phyloP scores from a whole-genome alignment of 2,329 filamentous ascomycete species.

The Dactylellina parvicollis region DNA sequence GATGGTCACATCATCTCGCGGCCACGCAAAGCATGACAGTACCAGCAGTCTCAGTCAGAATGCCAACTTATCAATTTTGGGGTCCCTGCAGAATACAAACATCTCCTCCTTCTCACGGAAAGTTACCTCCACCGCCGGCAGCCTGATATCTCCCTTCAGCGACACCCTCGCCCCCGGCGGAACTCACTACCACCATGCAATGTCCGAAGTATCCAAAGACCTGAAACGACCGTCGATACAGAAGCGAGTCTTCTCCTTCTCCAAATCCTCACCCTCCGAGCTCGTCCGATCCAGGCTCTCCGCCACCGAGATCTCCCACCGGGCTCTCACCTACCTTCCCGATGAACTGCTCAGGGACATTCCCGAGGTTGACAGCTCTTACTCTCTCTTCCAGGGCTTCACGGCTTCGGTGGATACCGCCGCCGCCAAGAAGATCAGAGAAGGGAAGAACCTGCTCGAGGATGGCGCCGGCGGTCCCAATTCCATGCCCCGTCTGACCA shows the following conservation, averaged over 20 bases:
- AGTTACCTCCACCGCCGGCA: conserved; percentile 90
- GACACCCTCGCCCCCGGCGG: conserved; percentile 67
- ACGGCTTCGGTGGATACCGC: conserved; percentile 83
- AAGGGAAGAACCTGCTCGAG: conserved; percentile 55
- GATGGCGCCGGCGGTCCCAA: conserved; percentile 40
- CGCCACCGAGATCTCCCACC: conserved; percentile 89
- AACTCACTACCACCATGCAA: conserved; percentile 82
- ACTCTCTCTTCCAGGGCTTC: conserved; percentile 96
- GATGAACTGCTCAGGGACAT: conserved; percentile 91
- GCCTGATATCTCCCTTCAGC: conserved; percentile 78
- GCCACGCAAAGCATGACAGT: conserved; percentile 8
- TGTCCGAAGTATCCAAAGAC: conserved; percentile 89
- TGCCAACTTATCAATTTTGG: conserved; percentile 22
- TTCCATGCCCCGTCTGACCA: conserved; percentile 76
- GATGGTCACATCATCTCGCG: conserved; percentile 35
- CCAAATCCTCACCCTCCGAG: conserved; percentile 90
- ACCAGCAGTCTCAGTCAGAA: conserved; percentile 15
- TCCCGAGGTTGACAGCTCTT: conserved; percentile 83
- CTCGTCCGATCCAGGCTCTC: conserved; percentile 91
- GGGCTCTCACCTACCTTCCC: conserved; percentile 84
- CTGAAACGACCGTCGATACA: conserved; percentile 84
- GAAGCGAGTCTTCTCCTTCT: conserved; percentile 88
- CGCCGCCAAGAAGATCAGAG: conserved; percentile 64
- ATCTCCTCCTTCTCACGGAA: conserved; percentile 82
- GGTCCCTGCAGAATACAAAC: conserved; percentile 57